phyloP scores from a whole-genome alignment of 2,329 filamentous ascomycete species.

The Atkinsonella texensis region DNA sequence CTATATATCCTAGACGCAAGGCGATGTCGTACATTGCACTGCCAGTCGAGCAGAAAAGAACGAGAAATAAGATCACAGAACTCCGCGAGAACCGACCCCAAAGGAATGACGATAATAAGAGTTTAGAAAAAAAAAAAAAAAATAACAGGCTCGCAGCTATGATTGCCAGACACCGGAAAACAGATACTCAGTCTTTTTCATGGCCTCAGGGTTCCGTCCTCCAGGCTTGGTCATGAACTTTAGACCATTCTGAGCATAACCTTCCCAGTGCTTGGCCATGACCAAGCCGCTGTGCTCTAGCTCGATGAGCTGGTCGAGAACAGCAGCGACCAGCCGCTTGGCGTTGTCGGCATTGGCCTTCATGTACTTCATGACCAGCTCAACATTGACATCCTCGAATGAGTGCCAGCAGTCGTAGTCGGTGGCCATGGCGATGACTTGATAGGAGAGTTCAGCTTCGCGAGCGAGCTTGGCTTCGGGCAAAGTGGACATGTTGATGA shows the following conservation, averaged over 20 bases:
- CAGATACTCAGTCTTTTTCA: conserved; percentile 72
- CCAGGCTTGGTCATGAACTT: conserved; percentile 70
- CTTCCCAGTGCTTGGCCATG: conserved; percentile 68
- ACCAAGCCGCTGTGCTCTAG: conserved; percentile 67
- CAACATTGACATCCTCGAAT: conserved; percentile 74
- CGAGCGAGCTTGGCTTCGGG: conserved; percentile 93
- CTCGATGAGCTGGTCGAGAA: conserved; percentile 74
- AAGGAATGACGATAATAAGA: neutral
- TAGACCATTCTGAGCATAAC: conserved; percentile 64
- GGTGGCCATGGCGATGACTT: conserved; percentile 98
- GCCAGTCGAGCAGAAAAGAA: too few species aligned
- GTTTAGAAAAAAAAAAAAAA: neutral
- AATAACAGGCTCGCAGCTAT: conserved; percentile 9
- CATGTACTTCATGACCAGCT: conserved; percentile 97
- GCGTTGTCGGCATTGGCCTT: conserved; percentile 84
- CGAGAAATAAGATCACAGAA: neutral
- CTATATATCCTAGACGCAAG: too few species aligned
- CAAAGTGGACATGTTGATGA: conserved; percentile 97
- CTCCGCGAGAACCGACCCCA: neutral
- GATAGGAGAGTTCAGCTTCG: conserved; percentile 92
- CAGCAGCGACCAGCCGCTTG: conserved; percentile 68
- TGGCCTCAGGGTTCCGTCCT: conserved; percentile 60
- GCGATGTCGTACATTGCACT: too few species aligned
- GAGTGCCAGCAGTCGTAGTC: conserved; percentile 98
- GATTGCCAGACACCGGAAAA: conserved; percentile 67